phyloP scores from a whole-genome alignment of 116 monocot species.

The Iris pallida region DNA sequence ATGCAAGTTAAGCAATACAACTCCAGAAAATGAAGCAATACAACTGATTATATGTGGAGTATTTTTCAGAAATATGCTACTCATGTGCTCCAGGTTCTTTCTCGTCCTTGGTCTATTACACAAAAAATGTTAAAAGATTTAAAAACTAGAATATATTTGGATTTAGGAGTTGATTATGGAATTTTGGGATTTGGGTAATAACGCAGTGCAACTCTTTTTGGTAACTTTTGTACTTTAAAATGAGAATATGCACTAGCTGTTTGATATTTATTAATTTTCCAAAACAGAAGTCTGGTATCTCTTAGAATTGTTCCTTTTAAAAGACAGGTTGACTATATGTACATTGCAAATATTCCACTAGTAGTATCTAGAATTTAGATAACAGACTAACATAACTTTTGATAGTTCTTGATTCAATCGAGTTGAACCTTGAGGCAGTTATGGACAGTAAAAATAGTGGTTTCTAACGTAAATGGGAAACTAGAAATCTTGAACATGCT shows the following conservation, averaged over 20 bases:
- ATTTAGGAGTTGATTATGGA: neutral
- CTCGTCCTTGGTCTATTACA: neutral
- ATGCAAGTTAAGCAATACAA: too few species aligned
- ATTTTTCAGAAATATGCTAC: slow-evolving; percentile 46
- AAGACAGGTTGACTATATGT: too few species aligned
- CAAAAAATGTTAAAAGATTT: neutral
- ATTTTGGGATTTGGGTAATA: neutral
- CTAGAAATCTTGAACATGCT: too few species aligned
- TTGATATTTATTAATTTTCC: neutral
- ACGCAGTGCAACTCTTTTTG: neutral
- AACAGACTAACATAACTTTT: too few species aligned
- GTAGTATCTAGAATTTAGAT: too few species aligned
- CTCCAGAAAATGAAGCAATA: too few species aligned
- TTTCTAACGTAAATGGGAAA: too few species aligned
- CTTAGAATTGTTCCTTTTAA: neutral
- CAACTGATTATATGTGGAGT: too few species aligned
- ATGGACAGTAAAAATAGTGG: too few species aligned
- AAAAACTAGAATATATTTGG: neutral
- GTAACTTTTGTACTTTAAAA: neutral
- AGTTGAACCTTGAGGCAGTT: too few species aligned
- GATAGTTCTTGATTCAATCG: too few species aligned
- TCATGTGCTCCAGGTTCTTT: slow-evolving; percentile 62
- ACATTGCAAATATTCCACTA: too few species aligned
- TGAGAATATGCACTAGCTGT: neutral
- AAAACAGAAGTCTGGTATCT: neutral